Base-by-base conservation (phyloP, 2,329 filamentous ascomycete species). In the Acrocalymma vagum region DNA sequence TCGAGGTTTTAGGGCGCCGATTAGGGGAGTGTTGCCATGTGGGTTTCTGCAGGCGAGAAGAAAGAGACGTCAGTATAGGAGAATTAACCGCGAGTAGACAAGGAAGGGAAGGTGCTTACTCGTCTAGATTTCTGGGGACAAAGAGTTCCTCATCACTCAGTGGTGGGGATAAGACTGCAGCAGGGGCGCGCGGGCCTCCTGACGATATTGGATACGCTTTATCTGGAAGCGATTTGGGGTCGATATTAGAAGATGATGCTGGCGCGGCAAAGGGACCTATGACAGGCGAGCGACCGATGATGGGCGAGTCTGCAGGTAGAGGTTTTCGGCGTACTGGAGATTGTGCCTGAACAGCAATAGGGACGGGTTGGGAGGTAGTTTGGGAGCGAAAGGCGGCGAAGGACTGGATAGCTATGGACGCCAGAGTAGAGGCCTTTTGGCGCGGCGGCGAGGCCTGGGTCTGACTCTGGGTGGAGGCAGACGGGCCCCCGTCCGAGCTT, bases 301-400 rank as follows among this genome's bases (percentile, higher is more conserved):
- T 63, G 49, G 78, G 73, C 35, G 77, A 75, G 67, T 73, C 74
- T 45, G 71, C 66, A 47, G 79, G 80, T 48, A 83, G 65, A 55
- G 80, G 78, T 63, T 82, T 82, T 53, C 79, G 73, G 54, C 74
- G 74, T 44, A 81, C 70, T 38, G 72, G 70, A 47, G 74, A 71
- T 48, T 60, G 60, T 41, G 58, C 45, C 9, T 50, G 52, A 18
- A 51, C 30, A 18, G 51, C 45, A 8, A 42, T 31, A 26, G 72
- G 62, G 43, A 65, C 60, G 42, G 72, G 65, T 46, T 72, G 70
- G 52, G 70, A 68, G 27, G 69, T 68, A 26, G 70, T 60, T 50
- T 72, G 69, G 22, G 70, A 67, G 35, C 69, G 70, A 58, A 75
- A 75, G 46, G 69, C 62, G 40, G 71, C 68, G 57, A 75, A 75